Conservation (phyloP, 495 filamentous ascomycete species). For the Cairneyella variabilis region DNA sequence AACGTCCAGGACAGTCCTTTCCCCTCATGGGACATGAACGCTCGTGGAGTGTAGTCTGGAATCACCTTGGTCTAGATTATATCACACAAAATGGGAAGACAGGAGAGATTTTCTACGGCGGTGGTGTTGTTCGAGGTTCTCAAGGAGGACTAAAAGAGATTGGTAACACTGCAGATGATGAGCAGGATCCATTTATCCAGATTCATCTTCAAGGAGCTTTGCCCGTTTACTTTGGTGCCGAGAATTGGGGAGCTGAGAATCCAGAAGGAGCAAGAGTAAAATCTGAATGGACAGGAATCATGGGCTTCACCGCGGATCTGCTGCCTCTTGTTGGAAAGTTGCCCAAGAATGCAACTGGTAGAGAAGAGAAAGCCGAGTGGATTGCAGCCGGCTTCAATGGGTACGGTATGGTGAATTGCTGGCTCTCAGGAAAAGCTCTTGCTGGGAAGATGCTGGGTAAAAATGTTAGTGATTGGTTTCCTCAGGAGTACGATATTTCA, state of each 20-base stretch:
- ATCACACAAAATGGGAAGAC: slow-evolving; percentile 60
- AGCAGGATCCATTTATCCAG: not conserved
- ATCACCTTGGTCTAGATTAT: slow-evolving; percentile 57
- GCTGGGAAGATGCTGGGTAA: slow-evolving; percentile 29
- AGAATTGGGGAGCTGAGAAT: not conserved
- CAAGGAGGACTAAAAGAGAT: slow-evolving; percentile 41
- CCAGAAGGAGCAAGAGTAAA: slow-evolving; percentile 14
- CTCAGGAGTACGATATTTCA: slow-evolving; percentile 41
- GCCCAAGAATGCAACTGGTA: slow-evolving; percentile 26
- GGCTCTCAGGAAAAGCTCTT: slow-evolving; percentile 39
- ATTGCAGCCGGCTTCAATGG: slow-evolving; percentile 42
- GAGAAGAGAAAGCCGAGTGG: slow-evolving; percentile 36
- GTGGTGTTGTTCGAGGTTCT: slow-evolving; percentile 46
- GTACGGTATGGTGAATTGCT: slow-evolving; percentile 46
- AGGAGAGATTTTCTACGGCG: slow-evolving; percentile 59
- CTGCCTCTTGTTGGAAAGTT: slow-evolving; percentile 46
- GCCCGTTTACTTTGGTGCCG: not conserved
- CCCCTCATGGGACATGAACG: slow-evolving; percentile 6
- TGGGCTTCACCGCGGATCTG: slow-evolving; percentile 41
- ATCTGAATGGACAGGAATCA: slow-evolving; percentile 39
- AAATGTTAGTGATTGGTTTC: slow-evolving; percentile 32
- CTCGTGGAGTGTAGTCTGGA: slow-evolving; percentile 46
- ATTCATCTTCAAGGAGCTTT: not conserved
- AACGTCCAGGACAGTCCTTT: slow-evolving; percentile 42
- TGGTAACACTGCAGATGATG: slow-evolving; percentile 29